phyloP scores from a whole-genome alignment of 75 land plant species.

The Azolla pinnata region DNA sequence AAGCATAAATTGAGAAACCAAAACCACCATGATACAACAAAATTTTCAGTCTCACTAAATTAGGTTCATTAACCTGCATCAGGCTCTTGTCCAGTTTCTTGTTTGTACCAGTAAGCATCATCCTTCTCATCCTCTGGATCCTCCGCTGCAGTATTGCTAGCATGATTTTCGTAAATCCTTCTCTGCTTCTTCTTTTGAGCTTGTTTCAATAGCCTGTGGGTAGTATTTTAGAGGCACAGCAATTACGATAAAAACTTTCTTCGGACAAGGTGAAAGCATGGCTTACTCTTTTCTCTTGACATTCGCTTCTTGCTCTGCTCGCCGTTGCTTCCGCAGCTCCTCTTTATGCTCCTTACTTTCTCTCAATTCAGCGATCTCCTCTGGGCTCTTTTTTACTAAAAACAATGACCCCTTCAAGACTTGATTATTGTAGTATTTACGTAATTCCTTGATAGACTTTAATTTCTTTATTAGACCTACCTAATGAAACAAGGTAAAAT shows the following conservation, averaged over 20 bases:
- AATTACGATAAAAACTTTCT: constrained; percentile 7
- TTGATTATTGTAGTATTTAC: too few relatives aligned
- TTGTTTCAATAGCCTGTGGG: constrained; percentile 18
- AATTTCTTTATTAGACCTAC: too few relatives aligned
- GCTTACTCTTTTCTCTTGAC: constrained; percentile 34
- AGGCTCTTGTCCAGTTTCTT: constrained; percentile 51
- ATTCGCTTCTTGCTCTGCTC: constrained; percentile 47
- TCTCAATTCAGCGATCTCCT: constrained; percentile 32
- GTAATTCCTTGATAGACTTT: too few relatives aligned
- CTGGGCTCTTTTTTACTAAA: constrained; percentile 38
- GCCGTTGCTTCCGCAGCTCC: constrained; percentile 43
- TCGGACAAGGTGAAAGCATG: background rate
- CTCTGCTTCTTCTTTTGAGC: constrained; percentile 6
- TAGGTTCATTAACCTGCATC: constrained; percentile 35
- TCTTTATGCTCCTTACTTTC: constrained; percentile 30
- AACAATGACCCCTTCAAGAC: too few relatives aligned
- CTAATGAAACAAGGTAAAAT: too few relatives aligned
- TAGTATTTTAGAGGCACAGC: background rate
- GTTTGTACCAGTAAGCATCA: constrained; percentile 42
- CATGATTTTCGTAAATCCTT: background rate
- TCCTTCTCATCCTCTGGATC: constrained; percentile 24
- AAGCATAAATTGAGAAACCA: background rate
- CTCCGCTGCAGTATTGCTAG: background rate
- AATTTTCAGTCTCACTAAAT: background rate
- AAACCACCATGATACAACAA: background rate